Evolutionary conservation across 371 early-diverging fungal genomes (phyloP).

Genomic region (Entomophthora muscae): DNA sequence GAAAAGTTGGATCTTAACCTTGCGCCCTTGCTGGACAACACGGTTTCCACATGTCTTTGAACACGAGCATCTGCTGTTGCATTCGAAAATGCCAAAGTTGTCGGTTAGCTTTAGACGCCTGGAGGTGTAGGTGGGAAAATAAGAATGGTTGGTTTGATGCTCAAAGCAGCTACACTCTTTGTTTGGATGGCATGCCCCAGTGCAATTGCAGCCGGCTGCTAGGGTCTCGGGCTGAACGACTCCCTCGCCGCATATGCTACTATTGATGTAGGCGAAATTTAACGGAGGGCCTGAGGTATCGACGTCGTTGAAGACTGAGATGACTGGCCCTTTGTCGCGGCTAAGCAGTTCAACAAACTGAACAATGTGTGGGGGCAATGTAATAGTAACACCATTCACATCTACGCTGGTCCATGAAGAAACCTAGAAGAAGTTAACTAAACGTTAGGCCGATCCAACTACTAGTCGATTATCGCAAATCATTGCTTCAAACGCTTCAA

Average conservation of each 20-base stretch:
- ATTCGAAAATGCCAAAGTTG: constrained; percentile 36
- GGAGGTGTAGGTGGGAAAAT: constrained; percentile 17
- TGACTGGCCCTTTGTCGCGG: constrained; percentile 13
- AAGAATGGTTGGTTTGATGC: background rate
- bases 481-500: background rate
- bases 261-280: constrained; percentile 28
- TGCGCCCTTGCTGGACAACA: constrained; percentile 41
- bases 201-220: constrained; percentile 18
- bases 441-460: background rate
- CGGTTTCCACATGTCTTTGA: constrained; percentile 29
- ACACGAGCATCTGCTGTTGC: constrained; percentile 41
- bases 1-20: constrained; percentile 28
- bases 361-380: background rate
- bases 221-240: constrained; percentile 15
- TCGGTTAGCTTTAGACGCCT: constrained; percentile 17
- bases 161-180: constrained; percentile 10
- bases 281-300: constrained; percentile 25
- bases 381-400: background rate
- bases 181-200: background rate
- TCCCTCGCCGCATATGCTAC: background rate
- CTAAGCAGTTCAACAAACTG: background rate
- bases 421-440: background rate
- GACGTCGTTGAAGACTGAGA: constrained; percentile 27
- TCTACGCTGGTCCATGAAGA: background rate
- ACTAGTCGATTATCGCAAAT: background rate